Evolutionary conservation across 441 rosid genomes (phyloP), one percentile per base, ranked within the genome.

Genomic region (Lepidium campestre): DNA sequence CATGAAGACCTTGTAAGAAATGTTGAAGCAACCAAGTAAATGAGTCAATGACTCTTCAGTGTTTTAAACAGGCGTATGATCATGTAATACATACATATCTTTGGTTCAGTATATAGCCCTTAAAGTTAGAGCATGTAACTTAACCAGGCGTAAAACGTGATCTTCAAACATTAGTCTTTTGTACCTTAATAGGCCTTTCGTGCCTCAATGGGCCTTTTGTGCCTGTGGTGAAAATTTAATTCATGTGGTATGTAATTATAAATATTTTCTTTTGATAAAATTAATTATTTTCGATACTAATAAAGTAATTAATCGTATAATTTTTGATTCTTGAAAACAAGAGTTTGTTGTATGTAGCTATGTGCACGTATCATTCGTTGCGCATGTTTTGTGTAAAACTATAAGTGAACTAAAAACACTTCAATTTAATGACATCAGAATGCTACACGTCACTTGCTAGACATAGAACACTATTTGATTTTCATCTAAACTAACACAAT

Each of bases 341-440:
- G 58, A 18, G 19, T 35, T 53, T 14, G 37, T 31, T n/a, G 15
- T 10, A 56, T 27, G 15, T 2, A 64, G 37, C 39, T 11, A 7
- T 55, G 27, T 25, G 48, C 57, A 67, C 22, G 54, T 61, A 44
- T 53, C 74, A 70, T 49, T 29, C 63, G 48, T 44, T 44, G 54
- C 8, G 64, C 75, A 70, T 70, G 75, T 34, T 44, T 49, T 36
- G 29, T 17, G 25, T 40, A 69, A 31, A 59, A 18, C 29, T 50
- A 50, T 19, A 20, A 31, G 53, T 40, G 60, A 41, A 23, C 19
- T 27, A 45, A 57, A 62, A 70, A 55, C 69, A 71, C 58, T 62
- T 63, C 20, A 29, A 54, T 62, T 46, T 37, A 58, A 55, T 71
- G 75, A 71, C 49, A 49, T 29, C 1, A 42, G 58, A 32, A 42